These are phyloP conservation scores for Pseudogymnoascus sp. DNA, from an alignment of 2,329 filamentous ascomycete species.

Conservation along the genomic window DNA sequence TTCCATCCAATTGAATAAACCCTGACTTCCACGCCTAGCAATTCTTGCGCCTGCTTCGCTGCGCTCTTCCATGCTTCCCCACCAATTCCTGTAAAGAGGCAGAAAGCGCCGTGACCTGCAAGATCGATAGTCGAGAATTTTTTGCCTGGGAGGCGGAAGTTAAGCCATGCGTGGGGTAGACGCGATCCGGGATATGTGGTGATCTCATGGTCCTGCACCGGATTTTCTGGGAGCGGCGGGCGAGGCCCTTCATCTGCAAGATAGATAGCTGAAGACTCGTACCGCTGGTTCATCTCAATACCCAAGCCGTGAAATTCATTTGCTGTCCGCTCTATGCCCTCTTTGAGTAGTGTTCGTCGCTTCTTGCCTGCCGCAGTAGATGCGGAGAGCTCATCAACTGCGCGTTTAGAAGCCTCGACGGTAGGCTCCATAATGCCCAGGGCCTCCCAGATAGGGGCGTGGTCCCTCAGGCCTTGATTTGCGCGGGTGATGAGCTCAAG, in stretches of 20 bases:
- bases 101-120: slow-evolving; percentile 45
- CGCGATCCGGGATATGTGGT: slow-evolving; percentile 51
- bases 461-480: slow-evolving; percentile 48
- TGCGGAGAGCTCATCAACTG: slow-evolving; percentile 35
- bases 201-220: slow-evolving; percentile 34
- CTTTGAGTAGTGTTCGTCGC: slow-evolving; percentile 32
- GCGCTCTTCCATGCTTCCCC: slow-evolving; percentile 46
- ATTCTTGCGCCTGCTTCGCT: slow-evolving; percentile 30
- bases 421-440: slow-evolving; percentile 36
- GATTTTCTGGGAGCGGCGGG: slow-evolving; percentile 29
- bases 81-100: slow-evolving; percentile 45
- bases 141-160: slow-evolving; percentile 36
- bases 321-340: slow-evolving; percentile 34
- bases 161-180: slow-evolving; percentile 56
- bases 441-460: slow-evolving; percentile 37
- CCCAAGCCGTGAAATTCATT: slow-evolving; percentile 48
- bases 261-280: slow-evolving; percentile 38
- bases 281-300: slow-evolving; percentile 51
- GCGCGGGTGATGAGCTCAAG: slow-evolving; percentile 41
- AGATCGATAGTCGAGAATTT: slow-evolving; percentile 51
- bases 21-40: slow-evolving; percentile 38
- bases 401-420: slow-evolving; percentile 30
- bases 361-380: slow-evolving; percentile 30
- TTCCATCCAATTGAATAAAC: slow-evolving; percentile 46
- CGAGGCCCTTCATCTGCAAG: slow-evolving; percentile 32